phyloP scores from a whole-genome alignment of 345 rosid genomes.

The Kernera saxatilis region DNA sequence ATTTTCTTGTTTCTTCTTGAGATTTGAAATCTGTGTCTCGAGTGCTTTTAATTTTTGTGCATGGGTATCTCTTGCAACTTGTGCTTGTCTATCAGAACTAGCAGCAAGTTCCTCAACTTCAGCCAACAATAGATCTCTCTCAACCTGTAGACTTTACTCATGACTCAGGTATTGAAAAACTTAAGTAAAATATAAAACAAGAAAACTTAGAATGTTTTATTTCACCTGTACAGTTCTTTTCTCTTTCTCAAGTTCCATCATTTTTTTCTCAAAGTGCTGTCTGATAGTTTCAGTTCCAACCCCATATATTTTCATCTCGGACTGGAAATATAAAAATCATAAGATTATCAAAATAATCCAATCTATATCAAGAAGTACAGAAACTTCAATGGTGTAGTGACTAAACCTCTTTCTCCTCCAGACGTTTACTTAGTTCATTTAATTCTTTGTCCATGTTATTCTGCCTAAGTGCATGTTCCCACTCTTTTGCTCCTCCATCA shows the following conservation, averaged over 20 bases:
- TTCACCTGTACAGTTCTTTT: slow-evolving; percentile 54
- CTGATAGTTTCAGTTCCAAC: slow-evolving; percentile 53
- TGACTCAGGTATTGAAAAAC: not conserved
- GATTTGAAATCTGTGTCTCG: slow-evolving; percentile 67
- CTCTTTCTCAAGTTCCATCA: slow-evolving; percentile 71
- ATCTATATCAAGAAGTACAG: not conserved
- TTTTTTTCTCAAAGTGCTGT: slow-evolving; percentile 70
- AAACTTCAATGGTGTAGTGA: not conserved
- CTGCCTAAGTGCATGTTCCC: slow-evolving; percentile 79
- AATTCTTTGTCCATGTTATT: slow-evolving; percentile 81
- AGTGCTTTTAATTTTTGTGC: slow-evolving; percentile 64
- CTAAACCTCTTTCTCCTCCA: slow-evolving; percentile 91
- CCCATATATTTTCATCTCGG: slow-evolving; percentile 63
- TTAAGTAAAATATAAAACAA: slow-evolving; percentile 4
- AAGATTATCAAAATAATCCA: not conserved
- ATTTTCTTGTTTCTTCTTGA: slow-evolving; percentile 71
- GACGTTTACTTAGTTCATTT: slow-evolving; percentile 67
- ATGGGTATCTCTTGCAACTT: slow-evolving; percentile 45
- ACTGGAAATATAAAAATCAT: slow-evolving; percentile 36
- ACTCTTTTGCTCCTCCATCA: slow-evolving; percentile 80
- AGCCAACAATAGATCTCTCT: slow-evolving; percentile 58
- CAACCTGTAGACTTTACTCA: slow-evolving; percentile 41
- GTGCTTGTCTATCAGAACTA: slow-evolving; percentile 54
- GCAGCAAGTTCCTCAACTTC: slow-evolving; percentile 59
- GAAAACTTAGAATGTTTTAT: slow-evolving; percentile 6